Base-by-base conservation (phyloP, 1,284 basidiomycete species). In the Heterobasidion occidentale region DNA sequence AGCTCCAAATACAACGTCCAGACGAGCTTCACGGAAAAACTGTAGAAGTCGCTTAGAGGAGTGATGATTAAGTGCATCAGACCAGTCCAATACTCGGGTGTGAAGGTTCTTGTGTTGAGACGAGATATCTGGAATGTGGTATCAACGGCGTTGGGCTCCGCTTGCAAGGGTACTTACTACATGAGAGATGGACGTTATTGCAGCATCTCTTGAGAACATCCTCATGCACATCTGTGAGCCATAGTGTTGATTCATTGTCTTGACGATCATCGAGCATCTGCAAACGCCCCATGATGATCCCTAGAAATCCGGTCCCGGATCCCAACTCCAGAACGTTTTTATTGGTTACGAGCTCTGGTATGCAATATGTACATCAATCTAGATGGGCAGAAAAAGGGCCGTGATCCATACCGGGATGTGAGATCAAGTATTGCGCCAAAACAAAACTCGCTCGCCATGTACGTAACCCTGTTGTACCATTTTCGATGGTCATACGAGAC, bases 371-470 rank as follows among this genome's bases (percentile, higher is more conserved):
- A 27, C 27, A 27, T 27, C 27, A 27, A 27, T 5, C 27, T 27
- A 27, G 27, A 42, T n/a, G 3, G 38, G 38, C 55, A 17, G 36
- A 58, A 20, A 9, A 12, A 8, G 27, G 20, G 6, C 7, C 15
- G 19, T n/a, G 12, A 17, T 27, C 11, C 11, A 14, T 65, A 84
- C 85, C 75, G 66, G 78, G 70, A 63, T 85, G 71, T 9, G 63
- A 57, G 20, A 83, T 74, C n/a, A 91, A 69, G 63, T 81, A 83
- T 52, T 84, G 76, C 0, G 83, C 80, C 12, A 90, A 72, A n/a
- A 78, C 71, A 48, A 86, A 77, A 62, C 86, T 85, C 1, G 88
- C 86, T 33, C 77, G 73, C 89, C 89, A 91, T 2, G 88, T 91
- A 54, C 84, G 76, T 47, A 90, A 68, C 6, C 89, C 89, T 0